Percentiles rank a stretch among this genome's conserved stretches.
These are phyloP conservation scores for Acacia acuminata DNA, from an alignment of 306 rosid genomes.

Conservation along the genomic window DNA sequence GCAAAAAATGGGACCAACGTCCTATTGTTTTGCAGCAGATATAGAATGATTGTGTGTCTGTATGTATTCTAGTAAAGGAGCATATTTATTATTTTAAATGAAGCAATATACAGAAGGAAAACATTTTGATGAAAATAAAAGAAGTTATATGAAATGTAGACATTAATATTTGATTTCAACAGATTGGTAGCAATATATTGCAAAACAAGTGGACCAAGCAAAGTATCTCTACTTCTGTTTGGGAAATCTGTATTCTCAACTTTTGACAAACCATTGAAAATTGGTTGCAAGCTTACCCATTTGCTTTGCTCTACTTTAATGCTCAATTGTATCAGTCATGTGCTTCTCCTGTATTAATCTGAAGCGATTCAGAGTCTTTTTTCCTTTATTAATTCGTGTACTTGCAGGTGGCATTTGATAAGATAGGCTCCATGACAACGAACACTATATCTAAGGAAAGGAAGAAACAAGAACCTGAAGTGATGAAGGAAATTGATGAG, in stretches of 20 bases:
- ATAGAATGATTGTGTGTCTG: background rate
- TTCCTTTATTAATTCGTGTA: background rate
- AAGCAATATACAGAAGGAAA: background rate
- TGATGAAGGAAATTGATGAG: conserved; percentile 93
- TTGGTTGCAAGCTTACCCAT: background rate
- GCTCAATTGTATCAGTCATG: background rate
- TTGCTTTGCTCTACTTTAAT: background rate
- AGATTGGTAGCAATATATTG: background rate
- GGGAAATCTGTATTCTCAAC: background rate
- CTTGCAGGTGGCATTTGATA: conserved; percentile 92
- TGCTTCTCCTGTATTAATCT: background rate
- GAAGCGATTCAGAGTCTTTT: background rate
- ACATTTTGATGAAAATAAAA: background rate
- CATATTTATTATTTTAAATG: background rate
- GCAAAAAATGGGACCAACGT: background rate
- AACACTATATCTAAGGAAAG: conserved; percentile 90
- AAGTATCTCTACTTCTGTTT: background rate
- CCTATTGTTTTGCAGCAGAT: background rate
- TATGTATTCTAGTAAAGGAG: too few species aligned
- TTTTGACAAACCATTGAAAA: background rate
- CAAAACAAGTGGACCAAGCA: background rate
- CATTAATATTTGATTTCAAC: background rate
- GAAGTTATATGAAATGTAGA: background rate
- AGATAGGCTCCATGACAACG: conserved; percentile 94
- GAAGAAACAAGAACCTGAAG: conserved; percentile 97